A percentile compares a stretch with the other conserved stretches of the same genome.
These are phyloP conservation scores for Celoporthe dispersa DNA, from an alignment of 2,329 filamentous ascomycete species.

Conservation along the genomic window DNA sequence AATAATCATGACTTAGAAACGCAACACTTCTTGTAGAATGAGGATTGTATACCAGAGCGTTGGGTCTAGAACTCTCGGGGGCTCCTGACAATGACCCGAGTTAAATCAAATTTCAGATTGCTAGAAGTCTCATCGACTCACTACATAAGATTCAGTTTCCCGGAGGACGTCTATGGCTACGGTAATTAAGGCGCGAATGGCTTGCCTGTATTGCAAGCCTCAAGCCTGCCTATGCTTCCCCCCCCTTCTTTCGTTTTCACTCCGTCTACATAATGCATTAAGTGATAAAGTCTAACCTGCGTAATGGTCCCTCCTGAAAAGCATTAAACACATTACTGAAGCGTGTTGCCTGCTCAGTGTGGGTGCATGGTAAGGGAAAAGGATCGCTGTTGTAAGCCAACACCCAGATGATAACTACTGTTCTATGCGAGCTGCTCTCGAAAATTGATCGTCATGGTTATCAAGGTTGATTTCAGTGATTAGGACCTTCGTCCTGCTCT, in stretches of 20 bases:
- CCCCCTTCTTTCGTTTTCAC: not conserved
- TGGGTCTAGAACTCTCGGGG: not conserved
- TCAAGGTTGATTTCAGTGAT: not conserved
- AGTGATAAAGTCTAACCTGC: not conserved
- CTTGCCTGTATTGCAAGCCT: not conserved
- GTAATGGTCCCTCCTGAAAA: not conserved
- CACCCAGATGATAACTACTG: not conserved
- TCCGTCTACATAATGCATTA: not conserved
- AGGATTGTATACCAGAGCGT: not conserved
- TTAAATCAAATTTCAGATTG: conserved; percentile 2
- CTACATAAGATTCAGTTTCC: not conserved
- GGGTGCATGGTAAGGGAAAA: not conserved
- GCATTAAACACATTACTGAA: not conserved
- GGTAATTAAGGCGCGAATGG: conserved; percentile 1
- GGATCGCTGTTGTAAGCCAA: not conserved
- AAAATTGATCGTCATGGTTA: too few species aligned
- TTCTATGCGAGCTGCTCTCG: not conserved
- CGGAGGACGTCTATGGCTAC: not conserved
- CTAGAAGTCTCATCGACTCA: not conserved
- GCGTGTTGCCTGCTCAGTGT: not conserved
- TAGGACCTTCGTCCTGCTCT: not conserved
- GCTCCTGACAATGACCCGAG: conserved; percentile 1
- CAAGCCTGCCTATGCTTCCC: not conserved
- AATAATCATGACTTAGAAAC: not conserved
- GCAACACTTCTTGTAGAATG: not conserved